Conservation (phyloP, 2,329 filamentous ascomycete species). For the Penicillium italicum region DNA sequence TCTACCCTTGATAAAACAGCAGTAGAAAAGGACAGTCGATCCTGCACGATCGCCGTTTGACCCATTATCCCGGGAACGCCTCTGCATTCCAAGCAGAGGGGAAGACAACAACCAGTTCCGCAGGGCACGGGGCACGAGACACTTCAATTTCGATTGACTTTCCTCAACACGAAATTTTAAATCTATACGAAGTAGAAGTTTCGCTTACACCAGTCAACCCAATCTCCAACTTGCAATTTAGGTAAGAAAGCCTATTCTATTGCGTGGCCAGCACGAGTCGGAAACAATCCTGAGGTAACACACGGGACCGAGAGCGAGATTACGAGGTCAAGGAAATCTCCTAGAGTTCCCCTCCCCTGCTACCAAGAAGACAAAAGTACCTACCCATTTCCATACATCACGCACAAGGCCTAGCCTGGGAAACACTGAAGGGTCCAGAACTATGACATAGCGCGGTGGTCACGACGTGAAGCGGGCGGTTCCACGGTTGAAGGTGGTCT, state of each 20-base stretch:
- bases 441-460: neutral
- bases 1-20: neutral
- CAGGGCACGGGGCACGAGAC: neutral
- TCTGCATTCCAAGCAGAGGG: neutral
- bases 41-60: conserved; percentile 10
- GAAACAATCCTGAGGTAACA: neutral
- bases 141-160: neutral
- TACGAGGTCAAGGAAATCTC: neutral
- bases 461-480: neutral
- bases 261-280: neutral
- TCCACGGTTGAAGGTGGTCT: neutral
- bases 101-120: neutral
- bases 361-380: neutral
- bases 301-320: neutral
- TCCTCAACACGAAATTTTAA: neutral
- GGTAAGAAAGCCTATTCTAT: neutral
- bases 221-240: neutral
- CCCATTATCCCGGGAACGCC: conserved; percentile 2
- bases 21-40: neutral
- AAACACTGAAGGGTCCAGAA: neutral
- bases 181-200: neutral
- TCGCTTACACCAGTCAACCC: neutral
- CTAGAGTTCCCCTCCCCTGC: neutral
- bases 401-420: neutral
- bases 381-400: neutral